Percentiles rank a stretch among this genome's conserved stretches.
Evolutionary conservation across 768 basidiomycete genomes (phyloP).

Genomic region (Tricholoma sp.): DNA sequence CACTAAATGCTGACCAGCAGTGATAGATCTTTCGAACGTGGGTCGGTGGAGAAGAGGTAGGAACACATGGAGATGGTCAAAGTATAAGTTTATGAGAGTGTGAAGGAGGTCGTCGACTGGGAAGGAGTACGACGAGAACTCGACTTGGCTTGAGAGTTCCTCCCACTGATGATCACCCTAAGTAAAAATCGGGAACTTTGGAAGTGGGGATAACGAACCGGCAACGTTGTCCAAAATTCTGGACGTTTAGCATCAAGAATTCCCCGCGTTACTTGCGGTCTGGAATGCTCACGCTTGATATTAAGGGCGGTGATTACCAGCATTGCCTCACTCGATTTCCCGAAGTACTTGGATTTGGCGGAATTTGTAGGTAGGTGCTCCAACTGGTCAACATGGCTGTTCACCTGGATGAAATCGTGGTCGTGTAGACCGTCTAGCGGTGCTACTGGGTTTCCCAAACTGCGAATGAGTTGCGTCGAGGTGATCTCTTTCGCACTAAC

Average conservation of each 20-base stretch:
- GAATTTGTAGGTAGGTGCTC: constrained; percentile 29
- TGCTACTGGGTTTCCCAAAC: constrained; percentile 12
- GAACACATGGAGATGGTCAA: constrained; percentile 46
- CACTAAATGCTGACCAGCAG: constrained; percentile 42
- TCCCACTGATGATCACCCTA: constrained; percentile 30
- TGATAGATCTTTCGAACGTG: constrained; percentile 51
- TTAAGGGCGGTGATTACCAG: constrained; percentile 50
- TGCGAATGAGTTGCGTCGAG: constrained; percentile 28
- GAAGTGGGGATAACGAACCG: constrained; percentile 22
- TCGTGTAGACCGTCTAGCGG: constrained; percentile 21
- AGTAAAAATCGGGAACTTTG: background rate
- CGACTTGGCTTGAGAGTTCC: constrained; percentile 6
- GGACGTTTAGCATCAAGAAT: constrained; percentile 20
- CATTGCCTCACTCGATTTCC: constrained; percentile 52
- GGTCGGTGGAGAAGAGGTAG: constrained; percentile 70
- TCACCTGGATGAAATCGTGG: constrained; percentile 29
- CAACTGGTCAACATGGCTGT: constrained; percentile 29
- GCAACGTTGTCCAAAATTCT: constrained; percentile 33
- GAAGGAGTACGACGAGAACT: constrained; percentile 31
- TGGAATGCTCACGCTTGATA: constrained; percentile 51
- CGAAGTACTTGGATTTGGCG: constrained; percentile 42
- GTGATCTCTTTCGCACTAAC: background rate
- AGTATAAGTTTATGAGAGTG: constrained; percentile 59
- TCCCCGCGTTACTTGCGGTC: constrained; percentile 20
- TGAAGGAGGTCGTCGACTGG: constrained; percentile 47